A percentile compares a stretch with the other conserved stretches of the same genome.
phyloP scores from a whole-genome alignment of 2,329 filamentous ascomycete genomes.

The Aspergillus chevalieri region DNA sequence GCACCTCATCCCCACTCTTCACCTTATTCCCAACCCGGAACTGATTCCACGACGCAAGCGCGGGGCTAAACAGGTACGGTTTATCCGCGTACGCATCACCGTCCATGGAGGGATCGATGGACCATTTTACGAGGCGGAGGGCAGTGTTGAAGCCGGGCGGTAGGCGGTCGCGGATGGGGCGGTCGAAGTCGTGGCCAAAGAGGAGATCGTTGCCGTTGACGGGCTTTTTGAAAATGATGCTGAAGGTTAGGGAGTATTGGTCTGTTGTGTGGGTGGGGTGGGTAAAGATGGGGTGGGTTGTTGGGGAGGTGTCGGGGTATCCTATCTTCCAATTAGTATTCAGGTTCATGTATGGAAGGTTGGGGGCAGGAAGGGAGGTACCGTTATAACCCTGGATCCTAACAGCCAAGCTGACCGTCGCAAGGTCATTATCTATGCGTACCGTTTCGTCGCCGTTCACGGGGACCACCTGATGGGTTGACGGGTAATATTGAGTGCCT shows the following conservation, averaged over 20 bases:
- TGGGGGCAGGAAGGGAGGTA: constrained; percentile 9
- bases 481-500: constrained; percentile 66
- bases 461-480: constrained; percentile 65
- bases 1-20: constrained; percentile 18
- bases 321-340: constrained; percentile 39
- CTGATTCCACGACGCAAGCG: constrained; percentile 72
- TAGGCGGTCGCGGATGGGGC: constrained; percentile 76
- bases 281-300: constrained; percentile 71
- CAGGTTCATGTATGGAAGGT: background rate
- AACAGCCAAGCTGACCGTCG: constrained; percentile 65
- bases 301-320: constrained; percentile 64
- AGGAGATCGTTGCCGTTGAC: constrained; percentile 69
- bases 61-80: constrained; percentile 79
- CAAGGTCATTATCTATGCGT: constrained; percentile 56
- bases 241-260: constrained; percentile 78
- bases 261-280: constrained; percentile 64
- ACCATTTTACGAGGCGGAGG: constrained; percentile 80
- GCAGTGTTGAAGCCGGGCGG: constrained; percentile 82
- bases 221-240: constrained; percentile 63
- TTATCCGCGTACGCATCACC: constrained; percentile 82
- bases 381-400: constrained; percentile 60
- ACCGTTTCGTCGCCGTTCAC: constrained; percentile 66
- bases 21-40: constrained; percentile 57
- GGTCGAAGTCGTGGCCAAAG: constrained; percentile 93
- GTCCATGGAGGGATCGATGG: constrained; percentile 83